A percentile compares a stretch with the other conserved stretches of the same genome.
phyloP scores from a whole-genome alignment of 176 grass and related monocot genomes.

The Poa annua region DNA sequence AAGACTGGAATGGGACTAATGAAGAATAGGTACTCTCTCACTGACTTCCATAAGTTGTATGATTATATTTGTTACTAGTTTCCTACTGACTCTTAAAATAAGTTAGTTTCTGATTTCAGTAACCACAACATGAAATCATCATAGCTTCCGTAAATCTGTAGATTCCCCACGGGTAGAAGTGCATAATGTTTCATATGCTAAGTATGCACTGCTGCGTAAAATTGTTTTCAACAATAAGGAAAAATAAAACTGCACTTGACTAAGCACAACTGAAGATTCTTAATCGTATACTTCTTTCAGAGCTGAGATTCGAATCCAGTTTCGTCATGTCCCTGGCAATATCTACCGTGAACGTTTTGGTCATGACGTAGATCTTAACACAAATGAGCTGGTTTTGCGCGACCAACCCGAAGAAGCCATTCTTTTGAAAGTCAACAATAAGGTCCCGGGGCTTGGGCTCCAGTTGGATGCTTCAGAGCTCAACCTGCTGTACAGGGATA shows the following conservation, averaged over 20 bases:
- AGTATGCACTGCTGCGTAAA: not conserved
- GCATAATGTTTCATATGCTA: conserved; percentile 18
- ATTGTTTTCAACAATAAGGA: conserved; percentile 2
- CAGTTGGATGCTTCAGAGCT: conserved; percentile 92
- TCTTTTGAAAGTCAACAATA: conserved; percentile 93
- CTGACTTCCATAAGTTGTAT: conserved; percentile 13
- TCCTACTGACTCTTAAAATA: conserved; percentile 3
- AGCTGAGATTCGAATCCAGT: conserved; percentile 98
- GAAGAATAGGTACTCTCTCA: conserved; percentile 64
- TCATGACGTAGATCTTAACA: conserved; percentile 83
- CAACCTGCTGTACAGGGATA: conserved; percentile 92
- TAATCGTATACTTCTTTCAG: conserved; percentile 45
- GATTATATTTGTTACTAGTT: not conserved
- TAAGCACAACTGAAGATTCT: not conserved
- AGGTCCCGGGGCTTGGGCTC: conserved; percentile 86
- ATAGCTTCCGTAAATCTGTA: not conserved
- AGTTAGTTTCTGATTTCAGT: not conserved
- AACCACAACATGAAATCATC: not conserved
- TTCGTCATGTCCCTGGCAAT: conserved; percentile 94
- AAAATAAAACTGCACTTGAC: not conserved
- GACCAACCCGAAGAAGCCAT: conserved; percentile 92
- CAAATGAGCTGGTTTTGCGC: conserved; percentile 86
- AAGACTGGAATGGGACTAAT: conserved; percentile 93
- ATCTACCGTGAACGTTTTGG: conserved; percentile 79
- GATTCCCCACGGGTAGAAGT: conserved; percentile 16